Evolutionary conservation across 495 filamentous ascomycete species (phyloP), one percentile per base, ranked within the genome.

Genomic region (Corynascus novoguineensis): DNA sequence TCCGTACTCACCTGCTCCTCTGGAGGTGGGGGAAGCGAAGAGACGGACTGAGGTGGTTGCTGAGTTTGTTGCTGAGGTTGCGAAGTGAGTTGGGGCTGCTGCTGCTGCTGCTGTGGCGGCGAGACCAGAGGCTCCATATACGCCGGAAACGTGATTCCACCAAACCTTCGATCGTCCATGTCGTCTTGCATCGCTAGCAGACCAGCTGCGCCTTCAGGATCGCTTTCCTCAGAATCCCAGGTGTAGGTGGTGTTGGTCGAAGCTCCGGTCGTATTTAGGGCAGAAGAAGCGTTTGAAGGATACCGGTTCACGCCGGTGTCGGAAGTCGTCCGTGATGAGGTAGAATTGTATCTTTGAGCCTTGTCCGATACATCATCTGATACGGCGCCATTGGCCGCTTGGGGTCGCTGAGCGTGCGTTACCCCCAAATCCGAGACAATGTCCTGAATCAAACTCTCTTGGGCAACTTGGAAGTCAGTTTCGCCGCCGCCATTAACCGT

Each of bases 161-260:
- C 83, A 52, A 84, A 82, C 40, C 79, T 75, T 19, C 86, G 83
- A 44, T 96, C 90, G 65, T 96, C 84, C 69, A 91, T 83, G 50
- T 96, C 93, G 71, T 89, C 81, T 32, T 82, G 85, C 79, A 98
- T 80, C 64, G 91, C 90, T 60, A 85, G 83, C 17, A 95, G 73
- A 1, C 93, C 93, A 25, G 88, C 89, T 21, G 87, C 87, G 25
- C 89, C 92, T 70, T 99, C 93, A 0, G 90, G 83, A 60, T 99
- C 93, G 63, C 90, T 96, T 27, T 89, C 88, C 58, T 93, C 77
- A 27, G 71, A 72, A 17, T 73, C 70, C 57, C 63, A 69, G 25
- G 68, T 62, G 38, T 70, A 68, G 5, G 67, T 65, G 1, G 72
- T 57, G 46, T 76, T 76, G 28, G 31, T 40, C 31, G 56, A 46